phyloP scores from a whole-genome alignment of 139 green algal species.

The Bryopsis sp. region DNA sequence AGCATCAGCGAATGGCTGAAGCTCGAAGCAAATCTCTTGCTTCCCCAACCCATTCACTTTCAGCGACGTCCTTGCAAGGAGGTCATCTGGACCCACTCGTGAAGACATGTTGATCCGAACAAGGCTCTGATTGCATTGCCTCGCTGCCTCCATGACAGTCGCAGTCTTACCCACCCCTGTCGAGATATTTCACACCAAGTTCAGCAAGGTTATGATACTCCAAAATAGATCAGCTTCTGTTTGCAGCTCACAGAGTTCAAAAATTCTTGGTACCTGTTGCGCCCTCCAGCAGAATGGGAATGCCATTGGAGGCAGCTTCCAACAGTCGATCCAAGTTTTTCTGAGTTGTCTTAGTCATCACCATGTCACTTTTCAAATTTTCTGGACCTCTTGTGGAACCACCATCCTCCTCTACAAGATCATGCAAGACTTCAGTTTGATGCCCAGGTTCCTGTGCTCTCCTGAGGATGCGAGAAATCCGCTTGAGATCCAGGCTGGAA shows the following conservation, averaged over 20 bases:
- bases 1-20: slow-evolving; percentile 25
- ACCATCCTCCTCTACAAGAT: too few species aligned
- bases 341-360: slow-evolving; percentile 1
- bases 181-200: too few species aligned
- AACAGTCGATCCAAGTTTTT: not conserved
- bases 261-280: too few species aligned
- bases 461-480: too few species aligned
- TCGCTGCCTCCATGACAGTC: slow-evolving; percentile 22
- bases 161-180: slow-evolving; percentile 35
- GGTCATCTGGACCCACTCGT: slow-evolving; percentile 4
- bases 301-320: not conserved
- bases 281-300: slow-evolving; percentile 25
- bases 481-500: too few species aligned
- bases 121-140: slow-evolving; percentile 7
- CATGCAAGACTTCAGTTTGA: too few species aligned
- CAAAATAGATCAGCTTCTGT: too few species aligned
- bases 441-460: too few species aligned
- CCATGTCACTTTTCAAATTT: too few species aligned
- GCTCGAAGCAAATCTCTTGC: slow-evolving; percentile 15
- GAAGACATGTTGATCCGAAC: slow-evolving; percentile 33
- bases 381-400: too few species aligned
- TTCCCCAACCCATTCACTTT: slow-evolving; percentile 11
- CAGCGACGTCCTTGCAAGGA: slow-evolving; percentile 7
- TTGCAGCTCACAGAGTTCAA: too few species aligned
- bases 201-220: too few species aligned